phyloP scores from a whole-genome alignment of 176 grass and related monocot genomes.

The Tillandsia leiboldiana region DNA sequence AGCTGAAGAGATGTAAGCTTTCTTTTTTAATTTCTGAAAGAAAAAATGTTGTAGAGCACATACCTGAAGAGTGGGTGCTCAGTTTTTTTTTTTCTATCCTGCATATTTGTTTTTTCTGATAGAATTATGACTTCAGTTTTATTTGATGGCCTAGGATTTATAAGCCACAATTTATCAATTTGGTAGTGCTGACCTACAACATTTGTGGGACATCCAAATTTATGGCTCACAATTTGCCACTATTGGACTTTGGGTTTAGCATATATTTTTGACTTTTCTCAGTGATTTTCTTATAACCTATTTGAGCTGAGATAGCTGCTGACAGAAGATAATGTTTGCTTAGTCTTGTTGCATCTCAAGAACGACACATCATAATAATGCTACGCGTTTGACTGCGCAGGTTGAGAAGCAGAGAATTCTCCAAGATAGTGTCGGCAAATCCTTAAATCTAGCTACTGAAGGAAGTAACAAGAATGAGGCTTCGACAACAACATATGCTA shows the following conservation, averaged over 20 bases:
- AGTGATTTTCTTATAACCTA: not conserved
- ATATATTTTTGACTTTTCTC: not conserved
- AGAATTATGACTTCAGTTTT: no score
- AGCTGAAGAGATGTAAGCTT: no score
- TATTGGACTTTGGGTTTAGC: not conserved
- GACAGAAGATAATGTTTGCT: not conserved
- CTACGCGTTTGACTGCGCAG: conserved; percentile 28
- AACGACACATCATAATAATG: not conserved
- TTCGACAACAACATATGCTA: conserved; percentile 24
- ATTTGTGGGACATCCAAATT: not conserved
- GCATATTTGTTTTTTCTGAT: no score
- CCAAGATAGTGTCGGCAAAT: conserved; percentile 49
- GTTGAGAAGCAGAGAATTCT: conserved; percentile 79
- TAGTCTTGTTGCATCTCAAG: not conserved
- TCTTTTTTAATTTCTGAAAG: no score
- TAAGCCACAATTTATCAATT: not conserved
- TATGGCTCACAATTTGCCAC: not conserved
- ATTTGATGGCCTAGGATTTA: no score
- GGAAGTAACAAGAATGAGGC: conserved; percentile 11
- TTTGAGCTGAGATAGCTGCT: not conserved
- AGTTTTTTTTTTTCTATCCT: no score
- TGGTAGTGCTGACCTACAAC: not conserved
- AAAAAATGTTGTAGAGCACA: no score
- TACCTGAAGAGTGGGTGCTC: no score
- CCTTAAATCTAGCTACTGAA: conserved; percentile 25